Percentiles rank a stretch among this genome's conserved stretches.
Conservation (phyloP, 116 monocot genomes). For the Trichopus zeylanicus region DNA sequence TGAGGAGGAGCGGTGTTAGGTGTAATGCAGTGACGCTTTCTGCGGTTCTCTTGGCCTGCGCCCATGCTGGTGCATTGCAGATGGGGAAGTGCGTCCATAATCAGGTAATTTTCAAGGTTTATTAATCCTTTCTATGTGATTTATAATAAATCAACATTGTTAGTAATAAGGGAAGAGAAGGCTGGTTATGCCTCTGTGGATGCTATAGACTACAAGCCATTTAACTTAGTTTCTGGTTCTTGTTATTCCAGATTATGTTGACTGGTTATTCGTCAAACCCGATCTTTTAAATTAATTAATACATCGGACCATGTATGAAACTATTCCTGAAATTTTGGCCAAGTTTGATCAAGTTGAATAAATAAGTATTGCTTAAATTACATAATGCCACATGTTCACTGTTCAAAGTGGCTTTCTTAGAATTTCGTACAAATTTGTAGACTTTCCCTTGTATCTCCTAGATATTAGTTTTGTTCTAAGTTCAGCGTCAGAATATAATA, state of each 20-base stretch:
- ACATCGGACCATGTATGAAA: neutral
- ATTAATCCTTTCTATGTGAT: no score
- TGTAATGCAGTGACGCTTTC: constrained; percentile 68
- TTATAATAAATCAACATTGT: neutral
- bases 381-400: neutral
- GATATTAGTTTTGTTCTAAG: neutral
- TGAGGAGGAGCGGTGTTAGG: constrained; percentile 10
- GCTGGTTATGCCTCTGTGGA: neutral
- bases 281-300: neutral
- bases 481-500: neutral
- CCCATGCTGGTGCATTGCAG: constrained; percentile 66
- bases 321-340: no score
- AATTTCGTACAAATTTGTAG: neutral
- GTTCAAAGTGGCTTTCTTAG: neutral
- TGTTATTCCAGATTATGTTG: neutral
- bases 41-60: constrained; percentile 60
- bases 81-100: constrained; percentile 68
- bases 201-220: neutral
- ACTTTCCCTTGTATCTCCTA: no score
- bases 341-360: neutral
- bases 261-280: neutral
- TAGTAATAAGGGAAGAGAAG: neutral
- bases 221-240: neutral
- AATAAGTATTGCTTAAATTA: neutral
- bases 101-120: constrained; percentile 29